phyloP scores from a whole-genome alignment of 768 basidiomycete genomes.

The Pulveroboletus sp. region DNA sequence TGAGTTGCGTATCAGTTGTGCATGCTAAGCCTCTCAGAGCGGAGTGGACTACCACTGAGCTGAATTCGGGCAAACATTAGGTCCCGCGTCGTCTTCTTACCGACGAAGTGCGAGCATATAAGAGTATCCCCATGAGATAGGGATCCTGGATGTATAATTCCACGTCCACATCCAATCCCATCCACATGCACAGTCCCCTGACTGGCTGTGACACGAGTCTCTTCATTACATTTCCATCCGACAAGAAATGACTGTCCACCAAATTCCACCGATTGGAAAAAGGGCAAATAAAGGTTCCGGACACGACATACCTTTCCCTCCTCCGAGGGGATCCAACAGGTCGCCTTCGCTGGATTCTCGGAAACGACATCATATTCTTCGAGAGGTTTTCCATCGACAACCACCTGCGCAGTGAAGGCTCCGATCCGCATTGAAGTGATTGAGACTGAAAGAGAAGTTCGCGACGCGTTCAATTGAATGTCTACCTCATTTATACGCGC shows the following conservation, averaged over 20 bases:
- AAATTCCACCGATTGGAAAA: too few relatives aligned
- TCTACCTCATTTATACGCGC: too few relatives aligned
- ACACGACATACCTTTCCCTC: slow-evolving; percentile 15
- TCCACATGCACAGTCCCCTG: slow-evolving; percentile 7
- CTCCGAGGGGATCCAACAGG: slow-evolving; percentile 24
- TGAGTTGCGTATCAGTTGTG: background rate
- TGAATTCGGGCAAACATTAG: slow-evolving; percentile 18
- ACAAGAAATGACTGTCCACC: slow-evolving; percentile 10
- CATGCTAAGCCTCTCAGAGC: background rate
- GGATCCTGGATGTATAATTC: too few relatives aligned
- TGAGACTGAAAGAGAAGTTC: too few relatives aligned
- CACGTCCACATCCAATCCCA: background rate
- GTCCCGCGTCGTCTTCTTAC: background rate
- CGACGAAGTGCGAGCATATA: background rate
- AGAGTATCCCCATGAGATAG: too few relatives aligned
- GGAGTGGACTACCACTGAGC: slow-evolving; percentile 13
- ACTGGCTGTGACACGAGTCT: background rate
- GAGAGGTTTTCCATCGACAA: slow-evolving; percentile 11
- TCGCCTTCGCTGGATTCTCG: slow-evolving; percentile 8
- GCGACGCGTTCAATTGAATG: too few relatives aligned
- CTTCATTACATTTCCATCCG: slow-evolving; percentile 10
- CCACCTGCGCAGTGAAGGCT: slow-evolving; percentile 10
- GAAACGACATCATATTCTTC: slow-evolving; percentile 11
- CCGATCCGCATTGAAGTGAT: slow-evolving; percentile 21
- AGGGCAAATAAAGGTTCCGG: background rate